phyloP scores from a whole-genome alignment of 257 asterid genomes.

The Catharanthus roseus region DNA sequence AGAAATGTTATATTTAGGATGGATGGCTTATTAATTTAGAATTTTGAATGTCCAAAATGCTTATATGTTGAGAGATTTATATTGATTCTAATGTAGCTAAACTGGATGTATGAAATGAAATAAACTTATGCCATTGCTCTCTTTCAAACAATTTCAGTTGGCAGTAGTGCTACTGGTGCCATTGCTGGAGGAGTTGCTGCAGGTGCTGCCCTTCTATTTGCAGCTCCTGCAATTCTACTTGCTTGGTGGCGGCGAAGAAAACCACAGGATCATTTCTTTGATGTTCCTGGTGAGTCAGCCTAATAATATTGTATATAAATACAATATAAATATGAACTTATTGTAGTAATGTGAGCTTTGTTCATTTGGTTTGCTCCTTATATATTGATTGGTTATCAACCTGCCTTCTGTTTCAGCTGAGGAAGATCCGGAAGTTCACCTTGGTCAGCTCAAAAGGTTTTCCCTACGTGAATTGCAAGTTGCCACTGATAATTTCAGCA shows the following conservation, averaged over 20 bases:
- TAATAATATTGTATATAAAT: background rate
- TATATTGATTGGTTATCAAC: conserved; percentile 3
- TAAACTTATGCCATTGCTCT: background rate
- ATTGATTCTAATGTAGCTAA: background rate
- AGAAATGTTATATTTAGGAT: no score
- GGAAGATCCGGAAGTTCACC: conserved; percentile 93
- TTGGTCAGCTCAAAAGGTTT: conserved; percentile 85
- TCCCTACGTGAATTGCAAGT: conserved; percentile 81
- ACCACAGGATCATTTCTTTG: conserved; percentile 84
- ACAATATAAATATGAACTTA: background rate
- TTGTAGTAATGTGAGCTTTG: background rate
- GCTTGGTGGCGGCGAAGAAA: conserved; percentile 70
- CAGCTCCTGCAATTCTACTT: conserved; percentile 70
- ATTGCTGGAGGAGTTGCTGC: conserved; percentile 94
- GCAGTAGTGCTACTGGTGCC: conserved; percentile 72
- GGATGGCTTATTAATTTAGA: background rate
- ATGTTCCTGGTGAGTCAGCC: conserved; percentile 76
- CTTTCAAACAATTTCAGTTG: conserved; percentile 34
- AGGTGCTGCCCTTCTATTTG: conserved; percentile 85
- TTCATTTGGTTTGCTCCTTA: background rate
- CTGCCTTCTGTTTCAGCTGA: conserved; percentile 51
- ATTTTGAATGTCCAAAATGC: background rate
- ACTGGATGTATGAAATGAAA: background rate
- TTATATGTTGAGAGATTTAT: background rate
- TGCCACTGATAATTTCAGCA: conserved; percentile 73